Conservation (phyloP, 2,329 filamentous ascomycete species). For the Myriangium duriaei region DNA sequence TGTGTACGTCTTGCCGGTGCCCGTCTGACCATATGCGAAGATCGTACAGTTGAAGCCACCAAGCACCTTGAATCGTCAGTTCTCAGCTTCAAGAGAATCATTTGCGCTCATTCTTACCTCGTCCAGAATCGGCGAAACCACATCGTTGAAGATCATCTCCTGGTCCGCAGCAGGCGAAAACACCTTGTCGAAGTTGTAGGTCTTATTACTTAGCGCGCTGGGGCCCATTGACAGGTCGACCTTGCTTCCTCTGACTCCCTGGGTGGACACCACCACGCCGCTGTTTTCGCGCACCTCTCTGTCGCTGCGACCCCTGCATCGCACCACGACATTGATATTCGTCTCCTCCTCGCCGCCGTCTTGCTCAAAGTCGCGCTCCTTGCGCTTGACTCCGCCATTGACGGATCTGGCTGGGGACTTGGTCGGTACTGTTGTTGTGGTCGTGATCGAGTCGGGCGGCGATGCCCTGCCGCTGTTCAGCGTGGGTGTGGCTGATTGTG, state of each 20-base stretch:
- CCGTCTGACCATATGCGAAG: constrained; percentile 95
- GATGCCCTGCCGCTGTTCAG: constrained; percentile 45
- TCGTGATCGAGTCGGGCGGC: constrained; percentile 57
- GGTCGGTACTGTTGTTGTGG: constrained; percentile 31
- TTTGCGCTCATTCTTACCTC: constrained; percentile 48
- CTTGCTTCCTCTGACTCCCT: constrained; percentile 73
- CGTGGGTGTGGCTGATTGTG: constrained; percentile 37
- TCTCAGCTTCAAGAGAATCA: background rate
- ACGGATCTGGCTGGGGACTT: constrained; percentile 33
- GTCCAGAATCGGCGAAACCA: constrained; percentile 81
- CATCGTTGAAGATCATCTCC: constrained; percentile 86
- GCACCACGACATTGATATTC: constrained; percentile 94
- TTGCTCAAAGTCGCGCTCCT: constrained; percentile 70
- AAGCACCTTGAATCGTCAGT: constrained; percentile 57
- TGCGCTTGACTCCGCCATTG: constrained; percentile 57
- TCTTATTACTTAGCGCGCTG: constrained; percentile 86
- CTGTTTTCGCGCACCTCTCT: constrained; percentile 91
- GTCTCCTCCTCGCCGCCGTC: constrained; percentile 59
- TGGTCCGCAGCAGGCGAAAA: constrained; percentile 94
- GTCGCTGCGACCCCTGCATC: constrained; percentile 84
- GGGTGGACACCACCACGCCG: constrained; percentile 76
- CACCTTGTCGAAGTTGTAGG: constrained; percentile 92
- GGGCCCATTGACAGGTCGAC: constrained; percentile 87
- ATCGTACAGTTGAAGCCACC: constrained; percentile 96
- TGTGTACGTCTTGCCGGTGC: constrained; percentile 96